phyloP scores from a whole-genome alignment of 2,329 filamentous ascomycete species.

The Aureobasidium sp. region DNA sequence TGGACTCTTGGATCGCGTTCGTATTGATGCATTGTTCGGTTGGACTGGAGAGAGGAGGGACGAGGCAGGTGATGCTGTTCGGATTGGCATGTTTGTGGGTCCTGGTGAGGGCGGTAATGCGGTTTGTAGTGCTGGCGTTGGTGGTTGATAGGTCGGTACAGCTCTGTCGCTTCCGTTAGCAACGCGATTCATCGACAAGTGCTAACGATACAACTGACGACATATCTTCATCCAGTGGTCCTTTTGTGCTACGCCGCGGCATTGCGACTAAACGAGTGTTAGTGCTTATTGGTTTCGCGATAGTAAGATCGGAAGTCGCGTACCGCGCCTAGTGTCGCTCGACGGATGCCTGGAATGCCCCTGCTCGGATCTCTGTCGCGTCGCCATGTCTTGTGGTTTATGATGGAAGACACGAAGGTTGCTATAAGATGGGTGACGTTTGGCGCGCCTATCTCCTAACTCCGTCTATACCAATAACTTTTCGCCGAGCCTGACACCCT shows the following conservation, averaged over 20 bases:
- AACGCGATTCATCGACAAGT: too few relatives aligned
- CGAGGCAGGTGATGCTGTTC: constrained; percentile 4
- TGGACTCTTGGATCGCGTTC: constrained; percentile 15
- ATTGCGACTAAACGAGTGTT: constrained; percentile 38
- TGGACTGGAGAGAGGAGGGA: constrained; percentile 16
- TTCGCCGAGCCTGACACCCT: too few relatives aligned
- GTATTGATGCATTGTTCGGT: background rate
- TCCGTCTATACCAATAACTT: background rate
- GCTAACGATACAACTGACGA: constrained; percentile 37
- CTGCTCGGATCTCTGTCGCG: background rate
- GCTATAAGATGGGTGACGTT: background rate
- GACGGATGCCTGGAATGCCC: background rate
- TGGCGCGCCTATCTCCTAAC: background rate
- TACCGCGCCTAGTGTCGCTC: background rate
- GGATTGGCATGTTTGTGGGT: constrained; percentile 2
- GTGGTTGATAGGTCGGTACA: background rate
- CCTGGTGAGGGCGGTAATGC: constrained; percentile 18
- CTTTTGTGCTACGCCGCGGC: constrained; percentile 63
- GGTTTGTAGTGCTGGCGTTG: constrained; percentile 15
- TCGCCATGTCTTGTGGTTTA: background rate
- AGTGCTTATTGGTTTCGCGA: background rate
- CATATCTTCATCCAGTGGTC: constrained; percentile 69
- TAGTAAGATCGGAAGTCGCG: background rate
- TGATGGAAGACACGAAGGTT: background rate
- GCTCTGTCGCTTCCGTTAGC: too few relatives aligned